Conservation (phyloP, 2,329 filamentous ascomycete species). For the Cercospora sesami region DNA sequence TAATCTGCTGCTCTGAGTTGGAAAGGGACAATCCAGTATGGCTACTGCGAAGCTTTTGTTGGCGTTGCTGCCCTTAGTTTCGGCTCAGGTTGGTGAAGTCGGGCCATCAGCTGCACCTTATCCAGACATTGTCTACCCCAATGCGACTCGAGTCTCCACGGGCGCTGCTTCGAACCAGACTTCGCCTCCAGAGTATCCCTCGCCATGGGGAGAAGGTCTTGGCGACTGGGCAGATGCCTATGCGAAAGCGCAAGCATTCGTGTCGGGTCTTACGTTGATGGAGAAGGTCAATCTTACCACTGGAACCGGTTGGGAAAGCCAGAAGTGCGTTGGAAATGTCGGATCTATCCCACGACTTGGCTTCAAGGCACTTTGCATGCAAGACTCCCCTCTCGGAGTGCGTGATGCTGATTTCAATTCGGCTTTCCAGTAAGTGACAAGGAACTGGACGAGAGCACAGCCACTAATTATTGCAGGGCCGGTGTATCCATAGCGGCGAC, state of each 20-base stretch:
- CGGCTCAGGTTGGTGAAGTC: not conserved
- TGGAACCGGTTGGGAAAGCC: conserved; percentile 41
- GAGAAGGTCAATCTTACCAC: conserved; percentile 51
- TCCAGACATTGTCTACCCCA: not conserved
- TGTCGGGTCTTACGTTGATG: conserved; percentile 41
- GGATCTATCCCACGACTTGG: conserved; percentile 43
- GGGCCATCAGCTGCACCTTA: not conserved
- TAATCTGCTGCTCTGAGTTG: not conserved
- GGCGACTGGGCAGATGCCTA: conserved; percentile 43
- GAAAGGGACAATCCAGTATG: not conserved
- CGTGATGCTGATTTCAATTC: conserved; percentile 41
- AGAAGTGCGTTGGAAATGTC: conserved; percentile 57
- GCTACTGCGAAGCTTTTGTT: not conserved
- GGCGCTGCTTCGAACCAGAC: not conserved
- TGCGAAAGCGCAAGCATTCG: conserved; percentile 41
- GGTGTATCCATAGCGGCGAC: conserved; percentile 52
- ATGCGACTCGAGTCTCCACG: not conserved
- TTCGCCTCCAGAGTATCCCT: not conserved
- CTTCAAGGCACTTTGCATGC: not conserved
- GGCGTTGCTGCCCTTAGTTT: conserved; percentile 1
- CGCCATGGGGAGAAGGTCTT: conserved; percentile 46
- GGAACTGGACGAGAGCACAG: conserved; percentile 40
- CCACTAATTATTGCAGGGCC: conserved; percentile 41
- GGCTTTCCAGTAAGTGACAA: conserved; percentile 44
- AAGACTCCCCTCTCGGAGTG: conserved; percentile 61